Percentiles rank a stretch among this genome's conserved stretches.
Evolutionary conservation across 805 yeast species (phyloP).

Genomic region (Candida loeiensis): DNA sequence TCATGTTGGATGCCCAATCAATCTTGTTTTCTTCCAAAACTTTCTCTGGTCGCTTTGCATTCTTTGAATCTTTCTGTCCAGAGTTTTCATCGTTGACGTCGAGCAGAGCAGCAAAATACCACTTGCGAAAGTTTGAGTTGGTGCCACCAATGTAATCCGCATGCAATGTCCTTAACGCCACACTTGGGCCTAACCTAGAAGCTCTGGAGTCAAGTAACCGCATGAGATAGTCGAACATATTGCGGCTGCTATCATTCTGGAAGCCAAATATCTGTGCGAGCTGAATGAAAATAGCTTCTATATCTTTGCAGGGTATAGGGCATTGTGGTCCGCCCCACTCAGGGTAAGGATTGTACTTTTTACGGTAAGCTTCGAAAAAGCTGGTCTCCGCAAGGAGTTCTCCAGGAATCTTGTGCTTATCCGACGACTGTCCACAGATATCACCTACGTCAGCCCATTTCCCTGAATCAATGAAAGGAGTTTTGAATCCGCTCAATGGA

Average conservation of each 20-base stretch:
- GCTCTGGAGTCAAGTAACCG: slow-evolving; percentile 65
- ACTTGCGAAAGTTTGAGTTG: slow-evolving; percentile 63
- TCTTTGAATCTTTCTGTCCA: slow-evolving; percentile 26
- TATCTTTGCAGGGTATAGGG: slow-evolving; percentile 51
- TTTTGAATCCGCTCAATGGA: slow-evolving; percentile 41
- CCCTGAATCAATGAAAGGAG: slow-evolving; percentile 41
- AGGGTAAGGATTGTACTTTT: slow-evolving; percentile 51
- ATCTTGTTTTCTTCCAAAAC: slow-evolving; percentile 38
- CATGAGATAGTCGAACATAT: slow-evolving; percentile 65
- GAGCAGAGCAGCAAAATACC: slow-evolving; percentile 75
- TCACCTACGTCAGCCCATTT: slow-evolving; percentile 16
- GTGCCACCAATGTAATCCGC: slow-evolving; percentile 74
- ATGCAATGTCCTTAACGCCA: slow-evolving; percentile 59
- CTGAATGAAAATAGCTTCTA: slow-evolving; percentile 53
- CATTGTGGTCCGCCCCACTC: slow-evolving; percentile 45
- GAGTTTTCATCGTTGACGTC: slow-evolving; percentile 54
- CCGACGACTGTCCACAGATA: slow-evolving; percentile 25
- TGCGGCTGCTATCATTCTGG: slow-evolving; percentile 60
- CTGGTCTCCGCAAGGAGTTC: slow-evolving; percentile 38
- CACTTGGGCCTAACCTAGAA: slow-evolving; percentile 54
- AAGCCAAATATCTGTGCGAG: slow-evolving; percentile 60
- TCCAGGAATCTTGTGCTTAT: slow-evolving; percentile 24
- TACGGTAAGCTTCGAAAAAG: slow-evolving; percentile 41
- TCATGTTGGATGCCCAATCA: slow-evolving; percentile 53
- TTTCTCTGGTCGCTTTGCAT: slow-evolving; percentile 13